Percentiles rank a stretch among this genome's conserved stretches.
phyloP scores from a whole-genome alignment of 2,329 filamentous ascomycete species.

The Botryotinia convoluta region DNA sequence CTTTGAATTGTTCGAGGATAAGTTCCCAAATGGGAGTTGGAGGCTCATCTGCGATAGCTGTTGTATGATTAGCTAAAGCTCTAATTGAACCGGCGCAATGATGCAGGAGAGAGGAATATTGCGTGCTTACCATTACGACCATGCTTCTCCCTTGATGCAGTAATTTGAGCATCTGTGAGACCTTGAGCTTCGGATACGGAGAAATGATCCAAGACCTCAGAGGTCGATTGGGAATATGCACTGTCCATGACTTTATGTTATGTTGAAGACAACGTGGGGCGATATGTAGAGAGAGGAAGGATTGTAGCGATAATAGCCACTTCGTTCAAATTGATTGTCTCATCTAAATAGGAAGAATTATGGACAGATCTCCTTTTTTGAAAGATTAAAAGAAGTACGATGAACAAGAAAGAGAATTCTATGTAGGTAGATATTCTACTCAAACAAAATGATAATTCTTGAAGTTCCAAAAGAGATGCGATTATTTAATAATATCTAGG shows the following conservation, averaged over 20 bases:
- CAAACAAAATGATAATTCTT: background rate
- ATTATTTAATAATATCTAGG: background rate
- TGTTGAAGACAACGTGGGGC: slow-evolving; percentile 14
- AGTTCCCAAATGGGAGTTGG: slow-evolving; percentile 95
- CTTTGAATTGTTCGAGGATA: slow-evolving; percentile 97
- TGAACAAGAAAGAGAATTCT: background rate
- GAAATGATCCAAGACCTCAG: slow-evolving; percentile 59
- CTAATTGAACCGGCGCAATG: slow-evolving; percentile 21
- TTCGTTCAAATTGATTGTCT: slow-evolving; percentile 19
- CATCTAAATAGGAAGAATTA: slow-evolving; percentile 16
- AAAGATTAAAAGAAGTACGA: background rate
- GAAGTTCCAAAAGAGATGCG: background rate
- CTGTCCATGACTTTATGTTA: slow-evolving; percentile 52
- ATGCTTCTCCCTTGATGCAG: slow-evolving; percentile 54
- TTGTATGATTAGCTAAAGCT: slow-evolving; percentile 29
- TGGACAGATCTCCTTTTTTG: slow-evolving; percentile 14
- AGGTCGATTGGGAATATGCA: slow-evolving; percentile 57
- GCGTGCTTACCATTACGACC: slow-evolving; percentile 61
- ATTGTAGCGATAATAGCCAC: slow-evolving; percentile 22
- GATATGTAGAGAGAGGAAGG: background rate
- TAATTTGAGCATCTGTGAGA: slow-evolving; percentile 58
- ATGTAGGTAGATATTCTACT: background rate
- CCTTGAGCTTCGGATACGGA: slow-evolving; percentile 54
- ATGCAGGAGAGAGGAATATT: background rate
- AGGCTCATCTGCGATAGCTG: slow-evolving; percentile 81